phyloP scores from a whole-genome alignment of 768 basidiomycete genomes.

The Termitomyces titanicus region DNA sequence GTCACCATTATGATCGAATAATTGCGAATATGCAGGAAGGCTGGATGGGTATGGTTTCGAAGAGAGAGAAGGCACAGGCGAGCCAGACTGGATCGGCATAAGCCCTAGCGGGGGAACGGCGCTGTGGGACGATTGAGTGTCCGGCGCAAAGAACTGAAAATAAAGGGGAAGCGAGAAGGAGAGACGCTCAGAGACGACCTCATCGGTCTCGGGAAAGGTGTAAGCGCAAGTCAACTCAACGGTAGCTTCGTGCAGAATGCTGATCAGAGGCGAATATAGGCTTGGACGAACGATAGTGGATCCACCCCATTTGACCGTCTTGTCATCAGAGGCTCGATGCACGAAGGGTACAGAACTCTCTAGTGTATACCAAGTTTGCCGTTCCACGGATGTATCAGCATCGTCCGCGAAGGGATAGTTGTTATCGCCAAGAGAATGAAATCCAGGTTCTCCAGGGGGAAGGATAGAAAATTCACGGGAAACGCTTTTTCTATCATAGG shows the following conservation, averaged over 20 bases:
- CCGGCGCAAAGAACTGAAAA: slow-evolving; percentile 43
- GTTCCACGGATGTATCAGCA: slow-evolving; percentile 18
- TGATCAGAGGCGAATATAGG: slow-evolving; percentile 51
- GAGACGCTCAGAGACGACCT: slow-evolving; percentile 30
- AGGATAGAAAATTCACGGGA: slow-evolving; percentile 48
- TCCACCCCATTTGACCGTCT: slow-evolving; percentile 36
- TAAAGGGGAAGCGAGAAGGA: slow-evolving; percentile 47
- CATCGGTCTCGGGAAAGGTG: slow-evolving; percentile 34
- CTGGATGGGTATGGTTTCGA: slow-evolving; percentile 19
- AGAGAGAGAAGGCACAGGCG: slow-evolving; percentile 12
- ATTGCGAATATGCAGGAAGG: slow-evolving; percentile 75
- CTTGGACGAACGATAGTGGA: slow-evolving; percentile 39
- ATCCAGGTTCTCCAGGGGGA: slow-evolving; percentile 39
- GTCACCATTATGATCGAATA: slow-evolving; percentile 73
- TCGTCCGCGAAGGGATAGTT: slow-evolving; percentile 48
- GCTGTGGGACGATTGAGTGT: slow-evolving; percentile 15
- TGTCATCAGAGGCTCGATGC: slow-evolving; percentile 20
- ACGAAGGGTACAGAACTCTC: slow-evolving; percentile 51
- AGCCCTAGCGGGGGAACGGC: slow-evolving; percentile 10
- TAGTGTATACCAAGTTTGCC: slow-evolving; percentile 55
- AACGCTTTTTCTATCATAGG: slow-evolving; percentile 16
- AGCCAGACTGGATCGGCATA: not conserved
- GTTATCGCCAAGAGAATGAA: slow-evolving; percentile 44
- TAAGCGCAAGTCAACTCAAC: slow-evolving; percentile 58
- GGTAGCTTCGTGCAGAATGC: slow-evolving; percentile 48